phyloP scores from a whole-genome alignment of 164 flowering plant genomes.

The Chimonanthus praecox region DNA sequence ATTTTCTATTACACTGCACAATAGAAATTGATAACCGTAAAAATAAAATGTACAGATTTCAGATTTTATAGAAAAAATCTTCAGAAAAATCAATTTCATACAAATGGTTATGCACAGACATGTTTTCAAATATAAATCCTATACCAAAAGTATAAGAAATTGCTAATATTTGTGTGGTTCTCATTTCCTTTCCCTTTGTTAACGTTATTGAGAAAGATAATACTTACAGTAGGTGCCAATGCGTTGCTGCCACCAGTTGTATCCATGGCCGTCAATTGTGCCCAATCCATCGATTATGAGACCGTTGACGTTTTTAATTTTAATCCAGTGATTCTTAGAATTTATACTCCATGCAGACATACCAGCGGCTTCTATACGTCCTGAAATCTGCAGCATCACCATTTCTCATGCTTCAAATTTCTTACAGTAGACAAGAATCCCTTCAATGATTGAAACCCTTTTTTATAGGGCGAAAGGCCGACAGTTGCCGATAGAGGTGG shows the following conservation, averaged over 20 bases:
- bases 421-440: not conserved
- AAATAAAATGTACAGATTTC: too few species aligned
- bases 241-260: not conserved
- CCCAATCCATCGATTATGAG: not conserved
- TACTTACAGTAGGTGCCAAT: not conserved
- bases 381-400: not conserved
- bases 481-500: not conserved
- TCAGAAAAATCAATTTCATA: too few species aligned
- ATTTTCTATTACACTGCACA: too few species aligned
- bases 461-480: not conserved
- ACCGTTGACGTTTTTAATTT: not conserved
- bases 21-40: too few species aligned
- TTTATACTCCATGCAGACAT: not conserved
- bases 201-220: not conserved
- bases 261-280: not conserved
- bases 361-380: not conserved
- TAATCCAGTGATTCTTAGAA: not conserved
- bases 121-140: too few species aligned
- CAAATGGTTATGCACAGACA: too few species aligned
- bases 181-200: too few species aligned
- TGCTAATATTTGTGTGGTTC: too few species aligned
- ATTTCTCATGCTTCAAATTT: not conserved
- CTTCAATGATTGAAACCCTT: not conserved
- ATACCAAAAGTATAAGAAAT: too few species aligned
- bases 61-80: too few species aligned